These are phyloP conservation scores for Hymenoscyphus fraxineus DNA, from an alignment of 2,329 filamentous ascomycete genomes.

Conservation along the genomic window DNA sequence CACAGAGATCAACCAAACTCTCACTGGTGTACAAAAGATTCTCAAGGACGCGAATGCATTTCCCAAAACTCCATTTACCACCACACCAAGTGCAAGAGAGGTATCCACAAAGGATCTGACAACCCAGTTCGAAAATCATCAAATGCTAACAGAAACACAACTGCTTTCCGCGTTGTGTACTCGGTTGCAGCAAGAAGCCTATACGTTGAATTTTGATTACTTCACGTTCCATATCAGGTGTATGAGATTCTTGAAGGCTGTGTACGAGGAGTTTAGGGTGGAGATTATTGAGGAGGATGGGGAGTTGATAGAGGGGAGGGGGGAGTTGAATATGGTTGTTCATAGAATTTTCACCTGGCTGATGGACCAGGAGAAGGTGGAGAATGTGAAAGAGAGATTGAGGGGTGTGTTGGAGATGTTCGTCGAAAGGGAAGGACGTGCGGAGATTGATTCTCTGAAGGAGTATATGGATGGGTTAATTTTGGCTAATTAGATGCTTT, in stretches of 20 bases:
- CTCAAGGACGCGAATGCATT: not conserved
- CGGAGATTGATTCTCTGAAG: not conserved
- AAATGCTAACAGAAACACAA: slow-evolving; percentile 14
- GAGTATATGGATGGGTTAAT: not conserved
- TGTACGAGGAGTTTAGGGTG: not conserved
- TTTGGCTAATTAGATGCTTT: not conserved
- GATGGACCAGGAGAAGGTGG: not conserved
- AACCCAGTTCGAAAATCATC: slow-evolving; percentile 13
- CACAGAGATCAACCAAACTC: slow-evolving; percentile 2
- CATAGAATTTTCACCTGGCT: not conserved
- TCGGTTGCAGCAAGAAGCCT: slow-evolving; percentile 14
- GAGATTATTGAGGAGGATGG: not conserved
- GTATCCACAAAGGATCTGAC: not conserved
- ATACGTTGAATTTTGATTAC: slow-evolving; percentile 21
- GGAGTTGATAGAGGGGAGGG: not conserved
- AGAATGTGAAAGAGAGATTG: not conserved
- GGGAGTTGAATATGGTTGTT: not conserved
- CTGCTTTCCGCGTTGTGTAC: slow-evolving; percentile 15
- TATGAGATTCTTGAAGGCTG: slow-evolving; percentile 2
- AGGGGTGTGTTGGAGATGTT: not conserved
- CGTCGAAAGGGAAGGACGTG: not conserved
- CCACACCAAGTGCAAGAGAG: not conserved
- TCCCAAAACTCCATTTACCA: not conserved
- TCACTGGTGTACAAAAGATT: not conserved
- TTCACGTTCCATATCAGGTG: slow-evolving; percentile 14